Conservation (phyloP, 139 green algal species). For the Volvox africanus region DNA sequence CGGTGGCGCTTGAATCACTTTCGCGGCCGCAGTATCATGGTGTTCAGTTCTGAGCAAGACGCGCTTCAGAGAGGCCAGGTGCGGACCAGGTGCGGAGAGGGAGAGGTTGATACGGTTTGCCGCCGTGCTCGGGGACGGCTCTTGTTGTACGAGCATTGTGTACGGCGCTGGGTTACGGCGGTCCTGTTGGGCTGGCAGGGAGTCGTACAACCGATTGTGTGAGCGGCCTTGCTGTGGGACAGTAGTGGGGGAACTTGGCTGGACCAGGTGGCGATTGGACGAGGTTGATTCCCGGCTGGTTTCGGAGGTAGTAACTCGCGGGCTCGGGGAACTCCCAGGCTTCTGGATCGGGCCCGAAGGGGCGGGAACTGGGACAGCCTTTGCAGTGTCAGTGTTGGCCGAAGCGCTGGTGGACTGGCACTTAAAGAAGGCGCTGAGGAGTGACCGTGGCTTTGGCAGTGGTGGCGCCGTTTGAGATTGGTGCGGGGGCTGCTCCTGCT, state of each 20-base stretch:
- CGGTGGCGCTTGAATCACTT: too few species aligned
- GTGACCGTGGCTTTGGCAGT: background rate
- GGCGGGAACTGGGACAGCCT: too few species aligned
- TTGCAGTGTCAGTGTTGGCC: too few species aligned
- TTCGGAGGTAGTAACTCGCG: too few species aligned
- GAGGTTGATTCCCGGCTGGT: too few species aligned
- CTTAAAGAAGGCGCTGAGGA: slow-evolving; percentile 9
- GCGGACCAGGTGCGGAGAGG: background rate
- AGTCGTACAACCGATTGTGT: background rate
- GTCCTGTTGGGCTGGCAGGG: background rate
- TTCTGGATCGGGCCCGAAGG: too few species aligned
- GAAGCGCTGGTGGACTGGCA: background rate
- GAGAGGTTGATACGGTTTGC: background rate
- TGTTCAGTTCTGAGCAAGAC: background rate
- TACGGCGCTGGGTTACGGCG: background rate
- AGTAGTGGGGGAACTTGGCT: too few species aligned
- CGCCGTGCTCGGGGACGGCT: background rate
- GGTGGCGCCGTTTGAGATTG: background rate
- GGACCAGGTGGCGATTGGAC: too few species aligned
- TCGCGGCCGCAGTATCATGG: too few species aligned
- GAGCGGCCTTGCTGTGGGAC: background rate
- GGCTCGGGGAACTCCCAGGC: too few species aligned
- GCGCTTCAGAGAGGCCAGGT: background rate
- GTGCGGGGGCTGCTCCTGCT: background rate
- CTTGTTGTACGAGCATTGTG: background rate